A percentile compares a stretch with the other conserved stretches of the same genome.
Conservation (phyloP, 306 rosid species). For the Acacia crassicarpa region DNA sequence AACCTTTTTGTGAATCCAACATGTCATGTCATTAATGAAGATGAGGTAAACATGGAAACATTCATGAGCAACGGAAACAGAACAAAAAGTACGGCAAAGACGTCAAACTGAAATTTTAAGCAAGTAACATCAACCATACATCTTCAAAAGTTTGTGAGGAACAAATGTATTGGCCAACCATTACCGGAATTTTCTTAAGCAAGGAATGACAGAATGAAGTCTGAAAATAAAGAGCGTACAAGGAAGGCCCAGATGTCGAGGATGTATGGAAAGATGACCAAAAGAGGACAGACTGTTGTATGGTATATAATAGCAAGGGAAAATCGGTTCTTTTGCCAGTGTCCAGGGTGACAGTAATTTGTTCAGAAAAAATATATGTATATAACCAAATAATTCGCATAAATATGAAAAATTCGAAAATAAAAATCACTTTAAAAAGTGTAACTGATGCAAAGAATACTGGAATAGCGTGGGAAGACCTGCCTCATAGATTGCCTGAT, state of each 20-base stretch:
- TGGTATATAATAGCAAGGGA: background rate
- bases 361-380: background rate
- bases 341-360: background rate
- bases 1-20: conserved; percentile 55
- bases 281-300: background rate
- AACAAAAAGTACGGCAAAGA: conserved; percentile 1
- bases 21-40: conserved; percentile 25
- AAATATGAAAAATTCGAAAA: background rate
- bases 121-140: conserved; percentile 15
- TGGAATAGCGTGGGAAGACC: conserved; percentile 6
- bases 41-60: conserved; percentile 1
- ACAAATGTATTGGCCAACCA: background rate
- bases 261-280: background rate
- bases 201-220: conserved; percentile 3
- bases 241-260: conserved; percentile 6
- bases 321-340: conserved; percentile 7
- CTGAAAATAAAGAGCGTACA: background rate
- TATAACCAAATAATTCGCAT: background rate
- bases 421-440: conserved; percentile 2
- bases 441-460: conserved; percentile 15
- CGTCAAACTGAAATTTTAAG: conserved; percentile 10
- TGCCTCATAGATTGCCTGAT: background rate
- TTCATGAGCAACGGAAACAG: conserved; percentile 18
- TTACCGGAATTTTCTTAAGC: conserved; percentile 5
- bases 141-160: conserved; percentile 11